A percentile compares a stretch with the other conserved stretches of the same genome.
Evolutionary conservation across 1,284 basidiomycete species (phyloP).

Genomic region (Cystobasidiaceae sp.): DNA sequence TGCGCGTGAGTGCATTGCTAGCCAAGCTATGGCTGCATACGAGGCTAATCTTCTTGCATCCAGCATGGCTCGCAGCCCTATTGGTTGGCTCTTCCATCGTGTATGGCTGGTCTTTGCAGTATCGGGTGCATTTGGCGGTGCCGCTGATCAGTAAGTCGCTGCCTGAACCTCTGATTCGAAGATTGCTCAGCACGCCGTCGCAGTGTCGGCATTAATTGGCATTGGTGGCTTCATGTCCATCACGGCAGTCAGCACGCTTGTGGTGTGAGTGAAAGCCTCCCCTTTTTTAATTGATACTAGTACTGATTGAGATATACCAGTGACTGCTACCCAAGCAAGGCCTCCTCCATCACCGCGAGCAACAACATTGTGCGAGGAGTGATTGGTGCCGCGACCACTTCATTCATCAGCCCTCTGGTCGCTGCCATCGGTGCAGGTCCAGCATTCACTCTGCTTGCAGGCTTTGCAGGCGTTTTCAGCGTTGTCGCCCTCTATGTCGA

Average conservation of each 20-base stretch:
- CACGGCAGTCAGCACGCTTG: slow-evolving; percentile 52
- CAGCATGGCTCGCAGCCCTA: slow-evolving; percentile 7
- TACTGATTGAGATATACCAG: too few relatives aligned
- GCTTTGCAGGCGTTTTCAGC: background rate
- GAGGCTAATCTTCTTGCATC: background rate
- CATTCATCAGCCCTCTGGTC: slow-evolving; percentile 37
- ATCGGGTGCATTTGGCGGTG: slow-evolving; percentile 33
- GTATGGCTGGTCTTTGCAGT: slow-evolving; percentile 44
- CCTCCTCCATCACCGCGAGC: slow-evolving; percentile 59
- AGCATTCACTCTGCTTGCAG: slow-evolving; percentile 25
- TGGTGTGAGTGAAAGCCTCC: slow-evolving; percentile 47
- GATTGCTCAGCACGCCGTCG: too few relatives aligned
- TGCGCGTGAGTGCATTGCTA: slow-evolving; percentile 31
- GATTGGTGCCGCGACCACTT: slow-evolving; percentile 49
- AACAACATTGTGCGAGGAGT: slow-evolving; percentile 59
- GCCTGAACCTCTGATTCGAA: too few relatives aligned
- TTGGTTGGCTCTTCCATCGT: slow-evolving; percentile 35
- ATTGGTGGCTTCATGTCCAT: slow-evolving; percentile 38
- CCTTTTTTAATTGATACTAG: background rate
- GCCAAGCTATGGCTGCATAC: background rate
- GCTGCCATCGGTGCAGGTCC: slow-evolving; percentile 31
- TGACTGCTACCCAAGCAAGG: slow-evolving; percentile 58
- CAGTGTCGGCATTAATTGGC: slow-evolving; percentile 30
- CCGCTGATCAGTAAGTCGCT: slow-evolving; percentile 34
- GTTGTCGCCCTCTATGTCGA: background rate